Base-by-base conservation (phyloP, 805 yeast species). In the Ogataea kodamae region DNA sequence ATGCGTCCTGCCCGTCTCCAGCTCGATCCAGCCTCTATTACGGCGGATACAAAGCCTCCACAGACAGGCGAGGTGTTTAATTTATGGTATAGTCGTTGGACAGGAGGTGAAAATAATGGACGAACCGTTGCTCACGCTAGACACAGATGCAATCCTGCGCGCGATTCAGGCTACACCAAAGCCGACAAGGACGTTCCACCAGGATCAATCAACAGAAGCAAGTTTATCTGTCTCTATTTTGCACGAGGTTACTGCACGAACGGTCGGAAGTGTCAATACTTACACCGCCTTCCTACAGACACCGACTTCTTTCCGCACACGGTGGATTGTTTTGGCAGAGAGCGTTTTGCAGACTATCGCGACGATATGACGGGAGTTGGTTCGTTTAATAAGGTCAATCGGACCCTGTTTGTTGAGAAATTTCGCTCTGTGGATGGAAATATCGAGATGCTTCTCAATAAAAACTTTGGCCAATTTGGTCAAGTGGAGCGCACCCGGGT, bases 321-420 rank as follows among this genome's bases (percentile, higher is more conserved):
- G 0, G 68, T 76, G 16, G 98, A 90, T 59, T 89, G 97, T 51
- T 90, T 90, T 66, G 97, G 97, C 2, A 65, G 98, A 39, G 95
- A 85, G 51, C 86, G 83, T 56, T 81, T 81, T 43, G 67, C 82
- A 1, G 82, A 77, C 29, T 86, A 85, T 50, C 64, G 88, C 46
- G 96, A 90, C 45, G 97, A 90, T 59, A 88, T 88, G 96, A 77
- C 82, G 18, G 98, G 98, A 20, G 81, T 88, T 3, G 98, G 97
- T 0, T 78, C 86, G 15, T 78, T 90, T 53, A 68, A 72, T 46
- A 62, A 67, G 22, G 65, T 66, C n/a, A 89, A 88, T 53, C 61
- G 78, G 33, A 87, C 96, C 0, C 55, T 90, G 2, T 89, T 81
- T 52, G 73, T 90, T 2, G 92, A 94, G 9, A 55, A 65, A 22